These are phyloP conservation scores for Magnaporthiopsis poae DNA, from an alignment of 2,329 filamentous ascomycete species.

Conservation along the genomic window DNA sequence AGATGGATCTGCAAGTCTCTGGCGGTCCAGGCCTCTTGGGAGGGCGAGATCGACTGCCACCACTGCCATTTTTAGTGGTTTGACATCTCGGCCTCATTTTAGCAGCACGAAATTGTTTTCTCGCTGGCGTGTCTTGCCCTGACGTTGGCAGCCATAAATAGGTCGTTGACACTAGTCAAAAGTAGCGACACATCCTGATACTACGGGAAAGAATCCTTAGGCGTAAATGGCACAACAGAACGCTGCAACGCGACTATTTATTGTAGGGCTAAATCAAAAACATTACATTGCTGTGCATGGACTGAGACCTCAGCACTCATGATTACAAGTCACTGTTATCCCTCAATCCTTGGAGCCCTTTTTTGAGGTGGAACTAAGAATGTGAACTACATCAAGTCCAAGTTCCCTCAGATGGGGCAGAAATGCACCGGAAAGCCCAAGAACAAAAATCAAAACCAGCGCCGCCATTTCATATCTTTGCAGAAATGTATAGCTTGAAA, in stretches of 20 bases:
- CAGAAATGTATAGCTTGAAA: neutral
- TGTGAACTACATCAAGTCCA: neutral
- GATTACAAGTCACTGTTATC: neutral
- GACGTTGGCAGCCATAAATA: too few species aligned
- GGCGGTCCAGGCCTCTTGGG: neutral
- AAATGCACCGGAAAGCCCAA: neutral
- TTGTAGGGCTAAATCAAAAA: neutral
- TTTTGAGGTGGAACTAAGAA: neutral
- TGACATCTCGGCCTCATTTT: too few species aligned
- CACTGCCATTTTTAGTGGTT: too few species aligned
- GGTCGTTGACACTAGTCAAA: too few species aligned
- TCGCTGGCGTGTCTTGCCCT: too few species aligned
- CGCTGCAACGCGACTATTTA: neutral
- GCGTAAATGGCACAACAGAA: neutral
- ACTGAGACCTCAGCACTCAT: neutral
- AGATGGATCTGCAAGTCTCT: neutral
- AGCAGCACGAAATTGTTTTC: too few species aligned
- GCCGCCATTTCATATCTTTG: neutral
- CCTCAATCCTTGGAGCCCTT: neutral
- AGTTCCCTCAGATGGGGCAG: neutral
- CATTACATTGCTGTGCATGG: slow-evolving; percentile 6
- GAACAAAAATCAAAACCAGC: neutral
- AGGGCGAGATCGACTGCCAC: too few species aligned
- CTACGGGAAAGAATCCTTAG: too few species aligned
- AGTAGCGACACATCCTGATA: too few species aligned